These are phyloP conservation scores for Citrullus amarus DNA, from an alignment of 306 rosid species.

Conservation along the genomic window DNA sequence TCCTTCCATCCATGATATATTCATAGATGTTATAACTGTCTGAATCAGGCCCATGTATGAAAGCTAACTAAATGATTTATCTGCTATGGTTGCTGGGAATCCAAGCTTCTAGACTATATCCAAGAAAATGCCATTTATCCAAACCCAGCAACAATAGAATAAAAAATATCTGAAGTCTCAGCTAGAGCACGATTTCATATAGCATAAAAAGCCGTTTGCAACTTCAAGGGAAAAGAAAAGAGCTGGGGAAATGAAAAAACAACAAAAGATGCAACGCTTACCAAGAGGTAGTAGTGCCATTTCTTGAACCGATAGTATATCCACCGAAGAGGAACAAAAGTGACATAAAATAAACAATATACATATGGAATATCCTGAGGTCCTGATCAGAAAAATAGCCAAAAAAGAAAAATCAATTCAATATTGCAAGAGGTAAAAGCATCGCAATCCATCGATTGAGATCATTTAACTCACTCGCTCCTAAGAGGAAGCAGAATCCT, in stretches of 20 bases:
- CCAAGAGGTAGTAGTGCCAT: conserved; percentile 96
- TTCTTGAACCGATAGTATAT: conserved; percentile 87
- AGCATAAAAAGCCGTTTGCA: neutral
- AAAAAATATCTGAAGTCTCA: neutral
- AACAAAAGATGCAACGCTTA: conserved; percentile 23
- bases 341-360: conserved; percentile 71
- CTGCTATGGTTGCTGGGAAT: neutral
- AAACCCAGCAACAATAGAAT: neutral
- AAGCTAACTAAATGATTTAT: neutral
- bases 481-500: conserved; percentile 79
- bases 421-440: neutral
- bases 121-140: neutral
- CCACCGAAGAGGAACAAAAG: conserved; percentile 93
- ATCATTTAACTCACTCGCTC: conserved; percentile 65
- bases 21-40: neutral
- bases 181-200: neutral
- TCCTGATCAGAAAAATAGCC: conserved; percentile 33
- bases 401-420: neutral
- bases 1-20: neutral
- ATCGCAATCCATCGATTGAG: conserved; percentile 7
- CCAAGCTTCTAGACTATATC: neutral
- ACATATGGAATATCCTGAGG: conserved; percentile 78
- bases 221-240: neutral
- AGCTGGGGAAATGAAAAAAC: neutral
- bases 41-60: neutral